Conservation (phyloP, 2,329 filamentous ascomycete species). For the Clonostachys sp. region DNA sequence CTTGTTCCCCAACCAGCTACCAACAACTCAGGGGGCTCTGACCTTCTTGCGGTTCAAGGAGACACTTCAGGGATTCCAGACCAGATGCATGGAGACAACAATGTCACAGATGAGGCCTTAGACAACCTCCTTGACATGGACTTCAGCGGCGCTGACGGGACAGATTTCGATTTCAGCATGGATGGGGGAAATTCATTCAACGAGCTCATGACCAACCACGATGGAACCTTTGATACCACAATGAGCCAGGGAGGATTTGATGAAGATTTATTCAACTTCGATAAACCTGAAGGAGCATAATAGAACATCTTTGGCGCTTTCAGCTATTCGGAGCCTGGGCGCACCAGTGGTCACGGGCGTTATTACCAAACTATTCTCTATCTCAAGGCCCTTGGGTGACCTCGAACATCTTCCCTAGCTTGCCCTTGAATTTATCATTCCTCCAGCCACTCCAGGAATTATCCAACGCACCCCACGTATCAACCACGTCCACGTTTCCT, state of each 20-base stretch:
- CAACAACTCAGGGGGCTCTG: not conserved
- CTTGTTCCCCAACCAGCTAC: not conserved
- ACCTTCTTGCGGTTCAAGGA: not conserved
- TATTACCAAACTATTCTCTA: not conserved
- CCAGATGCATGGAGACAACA: not conserved
- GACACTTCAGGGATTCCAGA: not conserved
- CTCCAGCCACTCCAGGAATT: constrained; percentile 30
- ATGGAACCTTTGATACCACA: constrained; percentile 28
- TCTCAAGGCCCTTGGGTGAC: constrained; percentile 26
- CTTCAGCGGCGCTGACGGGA: constrained; percentile 26
- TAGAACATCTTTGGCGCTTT: not conserved
- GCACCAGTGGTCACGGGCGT: not conserved
- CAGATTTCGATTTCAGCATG: constrained; percentile 24
- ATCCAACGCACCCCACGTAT: constrained; percentile 47
- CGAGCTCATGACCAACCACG: constrained; percentile 40
- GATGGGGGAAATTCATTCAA: constrained; percentile 37
- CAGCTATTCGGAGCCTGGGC: too few relatives aligned
- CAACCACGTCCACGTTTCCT: constrained; percentile 42
- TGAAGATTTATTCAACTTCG: constrained; percentile 37
- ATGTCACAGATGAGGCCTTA: constrained; percentile 2
- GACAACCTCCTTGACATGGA: constrained; percentile 20
- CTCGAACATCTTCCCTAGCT: constrained; percentile 30
- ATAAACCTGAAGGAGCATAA: constrained; percentile 14
- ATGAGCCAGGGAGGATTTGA: constrained; percentile 43
- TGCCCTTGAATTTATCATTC: constrained; percentile 24